Conservation (phyloP, 768 basidiomycete species). For the Dacryopinax primogenitus region DNA sequence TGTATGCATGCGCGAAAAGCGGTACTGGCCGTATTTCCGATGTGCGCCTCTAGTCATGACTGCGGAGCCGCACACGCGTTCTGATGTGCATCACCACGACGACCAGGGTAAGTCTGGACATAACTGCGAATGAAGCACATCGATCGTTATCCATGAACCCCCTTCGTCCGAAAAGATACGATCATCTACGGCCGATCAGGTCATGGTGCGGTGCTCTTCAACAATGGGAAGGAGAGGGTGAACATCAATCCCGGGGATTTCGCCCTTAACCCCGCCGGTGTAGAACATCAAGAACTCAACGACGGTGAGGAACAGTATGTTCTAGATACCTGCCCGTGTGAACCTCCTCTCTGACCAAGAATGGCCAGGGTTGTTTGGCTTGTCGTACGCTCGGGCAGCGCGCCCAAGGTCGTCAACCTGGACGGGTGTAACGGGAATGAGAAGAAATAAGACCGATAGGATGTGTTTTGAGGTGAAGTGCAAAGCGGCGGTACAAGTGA, state of each 20-base stretch:
- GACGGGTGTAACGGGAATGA: slow-evolving; percentile 15
- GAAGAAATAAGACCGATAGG: not conserved
- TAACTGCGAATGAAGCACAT: slow-evolving; percentile 1
- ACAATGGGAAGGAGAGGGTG: slow-evolving; percentile 15
- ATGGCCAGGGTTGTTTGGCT: slow-evolving; percentile 17
- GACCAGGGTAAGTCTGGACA: not conserved
- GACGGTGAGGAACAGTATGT: slow-evolving; percentile 20
- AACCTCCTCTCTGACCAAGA: not conserved
- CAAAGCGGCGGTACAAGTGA: too few relatives aligned
- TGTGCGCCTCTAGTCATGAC: slow-evolving; percentile 15
- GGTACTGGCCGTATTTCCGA: not conserved
- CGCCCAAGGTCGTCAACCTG: slow-evolving; percentile 18
- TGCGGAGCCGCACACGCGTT: slow-evolving; percentile 16
- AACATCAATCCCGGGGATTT: slow-evolving; percentile 19
- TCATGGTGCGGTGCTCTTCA: slow-evolving; percentile 16
- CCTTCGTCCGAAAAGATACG: not conserved
- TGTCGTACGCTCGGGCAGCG: slow-evolving; percentile 18
- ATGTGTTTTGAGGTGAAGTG: too few relatives aligned
- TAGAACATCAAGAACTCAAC: slow-evolving; percentile 19
- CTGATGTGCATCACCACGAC: slow-evolving; percentile 18
- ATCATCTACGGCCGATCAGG: slow-evolving; percentile 18
- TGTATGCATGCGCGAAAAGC: not conserved
- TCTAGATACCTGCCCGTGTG: not conserved
- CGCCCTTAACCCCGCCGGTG: slow-evolving; percentile 18
- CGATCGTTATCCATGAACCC: not conserved